Evolutionary conservation across 108 stramenopile genomes (phyloP).

Genomic region (Cyclotella cryptica): DNA sequence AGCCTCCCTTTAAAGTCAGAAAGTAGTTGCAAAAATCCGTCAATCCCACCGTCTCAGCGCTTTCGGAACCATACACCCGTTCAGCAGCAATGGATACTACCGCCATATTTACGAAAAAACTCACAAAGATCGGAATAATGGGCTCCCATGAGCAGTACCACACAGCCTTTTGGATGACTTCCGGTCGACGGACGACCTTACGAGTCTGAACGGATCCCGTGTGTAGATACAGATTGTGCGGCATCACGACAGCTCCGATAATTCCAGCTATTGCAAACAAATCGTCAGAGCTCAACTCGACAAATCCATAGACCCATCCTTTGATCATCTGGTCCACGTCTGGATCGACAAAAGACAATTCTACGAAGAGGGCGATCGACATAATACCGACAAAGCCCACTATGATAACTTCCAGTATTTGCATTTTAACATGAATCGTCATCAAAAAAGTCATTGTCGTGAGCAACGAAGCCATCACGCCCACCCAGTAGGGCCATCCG

Average conservation of each 20-base stretch:
- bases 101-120: constrained; percentile 85
- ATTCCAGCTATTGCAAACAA: constrained; percentile 74
- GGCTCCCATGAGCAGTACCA: constrained; percentile 81
- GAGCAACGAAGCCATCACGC: constrained; percentile 36
- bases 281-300: constrained; percentile 59
- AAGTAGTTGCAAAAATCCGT: constrained; percentile 1
- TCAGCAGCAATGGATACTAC: constrained; percentile 87
- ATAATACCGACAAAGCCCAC: neutral
- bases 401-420: neutral
- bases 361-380: neutral
- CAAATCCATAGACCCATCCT: constrained; percentile 29
- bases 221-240: constrained; percentile 89
- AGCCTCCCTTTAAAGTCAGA: neutral
- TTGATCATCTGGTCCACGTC: neutral
- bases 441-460: neutral
- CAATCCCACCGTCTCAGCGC: neutral
- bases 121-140: constrained; percentile 74
- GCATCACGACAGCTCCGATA: constrained; percentile 87
- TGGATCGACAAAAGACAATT: neutral
- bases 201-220: constrained; percentile 73
- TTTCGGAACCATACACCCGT: constrained; percentile 54
- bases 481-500: constrained; percentile 71
- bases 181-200: constrained; percentile 47
- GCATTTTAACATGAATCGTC: neutral
- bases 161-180: constrained; percentile 67